Percentiles rank a stretch among this genome's conserved stretches.
Conservation (phyloP, 139 green algal species). For the Eudorina sp. region DNA sequence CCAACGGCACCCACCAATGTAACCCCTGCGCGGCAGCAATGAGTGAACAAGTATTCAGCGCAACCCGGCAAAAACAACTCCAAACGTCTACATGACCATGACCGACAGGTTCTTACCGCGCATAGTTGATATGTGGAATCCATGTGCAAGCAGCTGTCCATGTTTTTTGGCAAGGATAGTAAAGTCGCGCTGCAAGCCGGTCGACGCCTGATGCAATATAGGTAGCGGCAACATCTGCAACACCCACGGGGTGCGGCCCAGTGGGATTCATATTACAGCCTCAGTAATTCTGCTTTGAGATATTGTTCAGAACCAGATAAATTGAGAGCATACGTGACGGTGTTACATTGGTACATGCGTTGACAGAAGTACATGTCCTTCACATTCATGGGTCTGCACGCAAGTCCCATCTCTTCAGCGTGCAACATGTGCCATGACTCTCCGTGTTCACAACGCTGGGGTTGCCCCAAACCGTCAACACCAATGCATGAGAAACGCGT, state of each 20-base stretch:
- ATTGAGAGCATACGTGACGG: too few relatives aligned
- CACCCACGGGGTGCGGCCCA: constrained; percentile 5
- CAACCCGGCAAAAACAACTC: neutral
- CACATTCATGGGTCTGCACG: too few relatives aligned
- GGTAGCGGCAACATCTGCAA: neutral
- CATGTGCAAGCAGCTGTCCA: constrained; percentile 4
- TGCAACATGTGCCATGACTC: too few relatives aligned
- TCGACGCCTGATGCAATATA: neutral
- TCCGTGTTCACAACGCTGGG: too few relatives aligned
- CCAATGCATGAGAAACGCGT: too few relatives aligned
- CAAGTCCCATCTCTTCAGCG: too few relatives aligned
- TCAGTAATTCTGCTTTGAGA: neutral
- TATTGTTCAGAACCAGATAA: neutral
- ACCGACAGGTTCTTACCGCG: neutral
- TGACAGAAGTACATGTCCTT: too few relatives aligned
- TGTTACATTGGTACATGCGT: too few relatives aligned
- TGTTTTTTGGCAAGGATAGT: neutral
- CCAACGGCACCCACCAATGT: constrained; percentile 27
- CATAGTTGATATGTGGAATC: constrained; percentile 35
- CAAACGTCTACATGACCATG: too few relatives aligned
- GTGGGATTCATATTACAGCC: constrained; percentile 13
- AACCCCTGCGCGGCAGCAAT: neutral
- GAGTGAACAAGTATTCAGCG: neutral
- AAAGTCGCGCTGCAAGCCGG: neutral
- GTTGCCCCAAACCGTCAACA: too few relatives aligned